Evolutionary conservation across 495 filamentous ascomycete species (phyloP), one percentile per base, ranked within the genome.

Genomic region (Penicillium roqueforti): DNA sequence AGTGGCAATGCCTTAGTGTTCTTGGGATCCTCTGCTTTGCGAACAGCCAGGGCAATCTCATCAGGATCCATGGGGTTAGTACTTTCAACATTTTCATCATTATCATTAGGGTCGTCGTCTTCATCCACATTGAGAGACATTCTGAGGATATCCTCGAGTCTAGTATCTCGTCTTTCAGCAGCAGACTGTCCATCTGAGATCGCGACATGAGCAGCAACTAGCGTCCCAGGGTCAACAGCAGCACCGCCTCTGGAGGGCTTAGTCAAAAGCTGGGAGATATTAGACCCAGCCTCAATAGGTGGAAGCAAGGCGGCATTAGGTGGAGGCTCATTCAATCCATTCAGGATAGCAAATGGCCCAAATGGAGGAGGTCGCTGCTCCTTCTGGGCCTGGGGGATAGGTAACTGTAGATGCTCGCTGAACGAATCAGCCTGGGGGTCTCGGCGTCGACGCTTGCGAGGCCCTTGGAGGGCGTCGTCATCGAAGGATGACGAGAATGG

Each of bases 251-350:
- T 60, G 9, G 70, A 68, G 7, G 72, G 70, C 47, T 73, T 73
- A 3, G 62, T 68, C 26, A 76, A 53, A 32, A 76, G 67, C 37
- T 76, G 69, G 14, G 71, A 61, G 31, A 78, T 72, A n/a, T 56
- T 61, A 25, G 69, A 72, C 18, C 71, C 71, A 34, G 81, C 78
- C 29, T 83, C 79, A 43, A 90, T 90, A 6, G 86, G 87, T 1
- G 87, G 86, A 56, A 90, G 86, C 9, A 88, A 73, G 22, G 83
- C 81, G 44, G 85, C 82, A 62, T 88, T 83, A 10, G 86, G 87
- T 4, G 87, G 87, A 1, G 87, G 87, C 58, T 89, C 86, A 60
- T 86, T 83, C 29, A 90, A 69, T n/a, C 86, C 85, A 62, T 86
- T 84, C 37, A 91, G 79, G 56, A 89, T 88, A 51, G 86, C 74